Conservation (phyloP, 2,329 filamentous ascomycete genomes). For the Aureobasidium vineae region DNA sequence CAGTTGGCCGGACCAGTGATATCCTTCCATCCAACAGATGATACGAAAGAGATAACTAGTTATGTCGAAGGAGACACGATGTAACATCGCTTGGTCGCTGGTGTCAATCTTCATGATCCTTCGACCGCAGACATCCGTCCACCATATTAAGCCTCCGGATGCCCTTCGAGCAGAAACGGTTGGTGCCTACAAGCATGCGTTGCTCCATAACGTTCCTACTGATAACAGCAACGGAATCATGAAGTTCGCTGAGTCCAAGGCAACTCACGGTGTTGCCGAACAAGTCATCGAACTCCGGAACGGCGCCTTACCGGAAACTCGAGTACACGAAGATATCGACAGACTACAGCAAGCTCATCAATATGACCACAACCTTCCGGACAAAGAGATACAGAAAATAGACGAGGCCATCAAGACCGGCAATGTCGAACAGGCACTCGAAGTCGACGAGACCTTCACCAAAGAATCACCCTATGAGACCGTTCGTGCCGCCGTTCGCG, state of each 20-base stretch:
- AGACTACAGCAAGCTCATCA: neutral
- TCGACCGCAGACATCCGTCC: neutral
- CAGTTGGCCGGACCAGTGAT: neutral
- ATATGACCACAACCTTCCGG: neutral
- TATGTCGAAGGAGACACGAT: neutral
- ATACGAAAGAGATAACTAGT: neutral
- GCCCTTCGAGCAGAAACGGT: neutral
- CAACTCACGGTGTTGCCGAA: neutral
- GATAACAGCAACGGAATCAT: neutral
- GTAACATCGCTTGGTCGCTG: neutral
- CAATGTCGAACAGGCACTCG: neutral
- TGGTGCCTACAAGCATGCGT: neutral
- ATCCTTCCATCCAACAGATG: neutral
- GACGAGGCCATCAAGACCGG: neutral
- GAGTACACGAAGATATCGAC: neutral
- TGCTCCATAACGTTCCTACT: neutral
- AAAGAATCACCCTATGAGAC: constrained; percentile 6
- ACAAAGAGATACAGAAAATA: neutral
- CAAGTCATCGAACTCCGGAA: neutral
- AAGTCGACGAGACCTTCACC: neutral
- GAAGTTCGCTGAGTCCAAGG: neutral
- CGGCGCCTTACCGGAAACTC: neutral
- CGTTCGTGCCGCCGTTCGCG: constrained; percentile 2
- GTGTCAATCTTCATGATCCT: neutral
- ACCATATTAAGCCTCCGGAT: neutral